Evolutionary conservation across 148 eudicot genomes (phyloP), one percentile per base, ranked within the genome.

Genomic region (Camellia granthamiana): DNA sequence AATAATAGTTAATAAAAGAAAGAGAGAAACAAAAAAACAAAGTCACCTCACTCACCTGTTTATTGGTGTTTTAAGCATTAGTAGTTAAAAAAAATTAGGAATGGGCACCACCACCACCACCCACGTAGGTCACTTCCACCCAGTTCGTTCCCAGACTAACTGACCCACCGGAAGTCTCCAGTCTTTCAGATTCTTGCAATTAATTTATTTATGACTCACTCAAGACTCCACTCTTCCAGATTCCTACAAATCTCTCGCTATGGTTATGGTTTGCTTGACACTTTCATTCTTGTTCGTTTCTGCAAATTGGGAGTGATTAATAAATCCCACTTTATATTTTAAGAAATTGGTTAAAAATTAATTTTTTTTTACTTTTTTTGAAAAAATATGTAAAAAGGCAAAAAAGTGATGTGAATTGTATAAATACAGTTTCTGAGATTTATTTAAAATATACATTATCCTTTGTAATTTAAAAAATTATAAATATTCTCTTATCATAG

Each of bases 141-240:
- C 38, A 30, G 38, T 30, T 30, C 38, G 38, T 30, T 30, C 64
- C 54, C 82, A 16, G 61, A 7, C 15, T 23, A 7, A n/a, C 51
- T 61, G 23, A 30, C 79, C 38, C 79, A 63, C 43, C 47, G 46
- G 42, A 38, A 30, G 38, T 30, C 59, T 73, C 72, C 21, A 72
- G 70, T 68, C 70, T 72, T 79, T 70, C 61, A 72, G 23, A 49
- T 14, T 71, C 75, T 19, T 56, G 19, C 46, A 47, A 52, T 30
- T 30, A 30, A 30, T 30, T 30, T 30, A 30, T 30, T 30, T 30
- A 30, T 30, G 38, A 30, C 38, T 30, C 38, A 30, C 38, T 30
- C 38, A 23, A 23, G 30, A 23, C 38, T 30, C 69, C 70, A 72
- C 77, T 68, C 70, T 72, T 79, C 77, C 61, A 72, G 23, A 49